Percentiles rank a stretch among this genome's conserved stretches.
Evolutionary conservation across 345 rosid species (phyloP).

Genomic region (Salix brachista): DNA sequence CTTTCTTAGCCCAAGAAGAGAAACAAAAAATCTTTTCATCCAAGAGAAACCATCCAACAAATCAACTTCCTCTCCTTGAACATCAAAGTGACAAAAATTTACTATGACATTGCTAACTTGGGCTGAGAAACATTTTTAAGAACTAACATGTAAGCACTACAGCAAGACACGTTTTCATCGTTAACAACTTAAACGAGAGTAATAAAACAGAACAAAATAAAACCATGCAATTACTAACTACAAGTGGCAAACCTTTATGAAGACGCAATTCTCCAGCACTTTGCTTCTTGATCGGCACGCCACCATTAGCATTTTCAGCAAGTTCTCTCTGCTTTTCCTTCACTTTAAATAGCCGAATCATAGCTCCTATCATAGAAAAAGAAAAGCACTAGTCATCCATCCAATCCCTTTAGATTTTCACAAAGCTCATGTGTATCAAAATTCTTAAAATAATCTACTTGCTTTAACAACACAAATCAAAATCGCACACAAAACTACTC

Average conservation of each 20-base stretch:
- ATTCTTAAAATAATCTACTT: neutral
- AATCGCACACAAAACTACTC: neutral
- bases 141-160: neutral
- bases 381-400: neutral
- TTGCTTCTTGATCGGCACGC: slow-evolving; percentile 28
- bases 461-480: neutral
- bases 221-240: neutral
- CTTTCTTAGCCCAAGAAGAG: neutral
- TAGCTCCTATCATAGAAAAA: slow-evolving; percentile 11
- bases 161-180: neutral
- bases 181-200: neutral
- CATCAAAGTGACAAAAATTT: neutral
- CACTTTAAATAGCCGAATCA: slow-evolving; percentile 35
- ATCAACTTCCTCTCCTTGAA: neutral
- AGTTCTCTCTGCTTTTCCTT: slow-evolving; percentile 34
- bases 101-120: neutral
- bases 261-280: slow-evolving; percentile 35
- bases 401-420: neutral
- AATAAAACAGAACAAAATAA: neutral
- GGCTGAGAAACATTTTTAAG: neutral
- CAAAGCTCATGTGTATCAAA: neutral
- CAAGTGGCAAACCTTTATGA: slow-evolving; percentile 25
- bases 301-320: slow-evolving; percentile 33
- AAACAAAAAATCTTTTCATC: neutral
- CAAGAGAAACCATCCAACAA: neutral